Percentiles rank a stretch among this genome's conserved stretches.
Evolutionary conservation across 768 basidiomycete genomes (phyloP).

Genomic region (Psilocybe sp.): DNA sequence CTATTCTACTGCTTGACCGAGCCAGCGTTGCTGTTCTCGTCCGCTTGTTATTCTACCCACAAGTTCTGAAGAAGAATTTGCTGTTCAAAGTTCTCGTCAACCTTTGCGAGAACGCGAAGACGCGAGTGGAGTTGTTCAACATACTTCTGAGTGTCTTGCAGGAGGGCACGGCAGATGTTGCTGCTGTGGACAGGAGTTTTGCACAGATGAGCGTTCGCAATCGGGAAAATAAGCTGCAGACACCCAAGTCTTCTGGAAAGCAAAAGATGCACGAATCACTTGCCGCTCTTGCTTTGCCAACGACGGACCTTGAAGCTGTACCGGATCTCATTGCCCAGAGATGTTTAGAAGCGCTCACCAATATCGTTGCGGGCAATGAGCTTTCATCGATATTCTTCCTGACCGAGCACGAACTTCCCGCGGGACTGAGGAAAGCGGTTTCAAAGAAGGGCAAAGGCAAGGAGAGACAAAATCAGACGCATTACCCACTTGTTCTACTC

Average conservation of each 20-base stretch:
- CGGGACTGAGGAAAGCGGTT: slow-evolving; percentile 63
- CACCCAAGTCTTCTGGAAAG: slow-evolving; percentile 65
- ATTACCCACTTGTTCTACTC: slow-evolving; percentile 89
- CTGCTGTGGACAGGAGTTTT: slow-evolving; percentile 90
- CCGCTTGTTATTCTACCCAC: slow-evolving; percentile 94
- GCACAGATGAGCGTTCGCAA: slow-evolving; percentile 81
- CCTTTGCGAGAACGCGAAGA: slow-evolving; percentile 91
- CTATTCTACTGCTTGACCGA: slow-evolving; percentile 91
- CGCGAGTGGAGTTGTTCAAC: slow-evolving; percentile 90
- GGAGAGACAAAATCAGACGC: slow-evolving; percentile 80
- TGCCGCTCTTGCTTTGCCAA: slow-evolving; percentile 45
- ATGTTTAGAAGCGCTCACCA: slow-evolving; percentile 86
- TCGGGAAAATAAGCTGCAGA: slow-evolving; percentile 40
- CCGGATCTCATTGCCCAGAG: slow-evolving; percentile 94
- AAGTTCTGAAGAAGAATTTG: slow-evolving; percentile 79
- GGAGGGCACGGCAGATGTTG: slow-evolving; percentile 91
- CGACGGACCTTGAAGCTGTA: slow-evolving; percentile 70
- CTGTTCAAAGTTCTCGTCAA: slow-evolving; percentile 91
- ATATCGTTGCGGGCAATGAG: slow-evolving; percentile 84
- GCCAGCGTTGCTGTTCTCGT: slow-evolving; percentile 84
- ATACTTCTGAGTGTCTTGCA: slow-evolving; percentile 91
- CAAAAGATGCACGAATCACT: slow-evolving; percentile 62
- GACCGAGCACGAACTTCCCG: slow-evolving; percentile 88
- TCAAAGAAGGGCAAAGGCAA: slow-evolving; percentile 94
- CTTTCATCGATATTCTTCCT: slow-evolving; percentile 90